Conservation (phyloP, 305 asterid species). For the Fraxinus albicans region DNA sequence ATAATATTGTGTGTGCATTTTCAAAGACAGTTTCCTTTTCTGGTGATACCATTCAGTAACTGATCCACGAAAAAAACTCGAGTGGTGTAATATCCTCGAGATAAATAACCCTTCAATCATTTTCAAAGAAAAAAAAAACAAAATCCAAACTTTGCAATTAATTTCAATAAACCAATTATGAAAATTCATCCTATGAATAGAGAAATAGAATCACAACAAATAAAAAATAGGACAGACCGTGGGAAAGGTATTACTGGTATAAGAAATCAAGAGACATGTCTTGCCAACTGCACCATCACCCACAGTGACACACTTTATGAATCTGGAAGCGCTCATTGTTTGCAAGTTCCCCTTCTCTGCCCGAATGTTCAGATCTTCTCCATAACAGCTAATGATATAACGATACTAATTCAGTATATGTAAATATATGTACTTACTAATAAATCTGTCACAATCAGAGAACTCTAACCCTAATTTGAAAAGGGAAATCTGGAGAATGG, state of each 20-base stretch:
- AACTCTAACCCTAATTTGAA: slow-evolving; percentile 32
- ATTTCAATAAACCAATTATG: neutral
- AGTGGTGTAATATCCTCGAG: neutral
- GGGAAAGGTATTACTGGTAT: slow-evolving; percentile 57
- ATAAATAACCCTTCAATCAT: neutral
- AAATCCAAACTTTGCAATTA: neutral
- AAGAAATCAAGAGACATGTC: slow-evolving; percentile 53
- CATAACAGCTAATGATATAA: slow-evolving; percentile 22
- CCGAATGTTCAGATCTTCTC: slow-evolving; percentile 18
- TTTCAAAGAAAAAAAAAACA: neutral
- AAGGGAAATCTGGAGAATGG: slow-evolving; percentile 19
- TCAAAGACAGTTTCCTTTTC: neutral
- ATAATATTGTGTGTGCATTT: neutral
- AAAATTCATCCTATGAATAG: neutral
- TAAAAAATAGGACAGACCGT: slow-evolving; percentile 37
- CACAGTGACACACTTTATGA: slow-evolving; percentile 60
- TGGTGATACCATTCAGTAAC: neutral
- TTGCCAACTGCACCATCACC: slow-evolving; percentile 64
- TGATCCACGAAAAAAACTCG: neutral
- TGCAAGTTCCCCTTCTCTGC: neutral
- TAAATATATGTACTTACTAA: neutral
- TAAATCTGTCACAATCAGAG: slow-evolving; percentile 16
- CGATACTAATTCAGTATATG: neutral
- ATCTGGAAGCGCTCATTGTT: slow-evolving; percentile 56
- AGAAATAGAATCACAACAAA: neutral